phyloP scores from a whole-genome alignment of 805 yeast genomes.

The Wickerhamomyces alni region DNA sequence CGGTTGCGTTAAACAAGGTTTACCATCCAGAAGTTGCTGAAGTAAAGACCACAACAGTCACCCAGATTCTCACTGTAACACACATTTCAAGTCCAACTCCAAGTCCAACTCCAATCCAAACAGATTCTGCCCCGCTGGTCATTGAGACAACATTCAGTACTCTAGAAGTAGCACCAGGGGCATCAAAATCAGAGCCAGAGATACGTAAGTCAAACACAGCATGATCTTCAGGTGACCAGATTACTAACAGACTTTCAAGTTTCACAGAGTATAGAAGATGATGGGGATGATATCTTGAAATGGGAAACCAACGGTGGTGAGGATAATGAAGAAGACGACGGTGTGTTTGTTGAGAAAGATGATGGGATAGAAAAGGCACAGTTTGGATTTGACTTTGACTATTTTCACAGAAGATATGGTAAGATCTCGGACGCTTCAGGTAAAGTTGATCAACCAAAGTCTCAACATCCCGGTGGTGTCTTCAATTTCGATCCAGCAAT shows the following conservation, averaged over 20 bases:
- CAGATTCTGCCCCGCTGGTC: not conserved
- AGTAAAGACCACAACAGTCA: slow-evolving; percentile 7
- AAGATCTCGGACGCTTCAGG: not conserved
- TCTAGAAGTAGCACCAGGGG: too few relatives aligned
- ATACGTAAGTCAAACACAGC: too few relatives aligned
- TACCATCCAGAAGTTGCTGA: not conserved
- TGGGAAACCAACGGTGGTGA: not conserved
- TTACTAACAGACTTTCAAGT: too few relatives aligned
- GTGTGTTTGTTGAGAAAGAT: not conserved
- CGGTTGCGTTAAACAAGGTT: not conserved
- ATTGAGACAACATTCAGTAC: too few relatives aligned
- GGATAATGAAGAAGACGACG: not conserved
- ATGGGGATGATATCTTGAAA: not conserved
- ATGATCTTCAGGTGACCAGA: too few relatives aligned
- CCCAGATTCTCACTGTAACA: slow-evolving; percentile 4
- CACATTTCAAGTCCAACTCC: not conserved
- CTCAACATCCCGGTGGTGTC: not conserved
- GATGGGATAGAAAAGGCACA: not conserved
- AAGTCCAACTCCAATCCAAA: not conserved
- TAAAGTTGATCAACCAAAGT: not conserved
- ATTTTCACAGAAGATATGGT: slow-evolving; percentile 5
- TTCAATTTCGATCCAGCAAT: not conserved
- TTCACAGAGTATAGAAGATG: too few relatives aligned
- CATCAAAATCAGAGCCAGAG: too few relatives aligned
- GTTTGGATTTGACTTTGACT: slow-evolving; percentile 8